These are phyloP conservation scores for Hanseniaspora osmophila DNA, from an alignment of 805 yeast genomes.

Conservation along the genomic window DNA sequence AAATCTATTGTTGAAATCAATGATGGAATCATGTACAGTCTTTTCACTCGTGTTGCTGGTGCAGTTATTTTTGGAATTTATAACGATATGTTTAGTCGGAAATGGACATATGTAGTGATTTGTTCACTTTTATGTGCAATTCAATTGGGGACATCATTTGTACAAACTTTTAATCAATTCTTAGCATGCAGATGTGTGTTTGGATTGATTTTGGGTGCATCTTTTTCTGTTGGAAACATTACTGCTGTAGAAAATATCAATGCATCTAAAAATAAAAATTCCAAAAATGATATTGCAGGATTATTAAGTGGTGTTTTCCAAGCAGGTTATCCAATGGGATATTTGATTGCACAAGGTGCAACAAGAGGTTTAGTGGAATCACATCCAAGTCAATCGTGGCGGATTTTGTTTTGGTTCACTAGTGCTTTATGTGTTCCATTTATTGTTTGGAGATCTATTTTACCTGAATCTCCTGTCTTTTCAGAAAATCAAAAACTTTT, in stretches of 20 bases:
- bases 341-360: slow-evolving; percentile 49
- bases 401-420: slow-evolving; percentile 54
- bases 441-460: slow-evolving; percentile 27
- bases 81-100: slow-evolving; percentile 53
- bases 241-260: slow-evolving; percentile 59
- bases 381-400: slow-evolving; percentile 37
- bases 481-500: slow-evolving; percentile 19
- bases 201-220: slow-evolving; percentile 63
- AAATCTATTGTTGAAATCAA: slow-evolving; percentile 36
- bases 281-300: slow-evolving; percentile 20
- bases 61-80: slow-evolving; percentile 51
- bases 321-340: slow-evolving; percentile 69
- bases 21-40: slow-evolving; percentile 61
- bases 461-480: slow-evolving; percentile 44
- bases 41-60: slow-evolving; percentile 60
- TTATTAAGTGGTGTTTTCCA: slow-evolving; percentile 57
- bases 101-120: slow-evolving; percentile 47
- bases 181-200: slow-evolving; percentile 48
- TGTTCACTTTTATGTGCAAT: slow-evolving; percentile 36
- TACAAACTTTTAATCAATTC: slow-evolving; percentile 42
- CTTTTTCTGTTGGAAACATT: slow-evolving; percentile 51
- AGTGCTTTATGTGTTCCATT: slow-evolving; percentile 40
- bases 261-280: slow-evolving; percentile 29
- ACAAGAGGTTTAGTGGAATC: slow-evolving; percentile 44
- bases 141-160: slow-evolving; percentile 56